phyloP scores from a whole-genome alignment of 2,329 filamentous ascomycete species.

The Pseudogymnoascus sp. region DNA sequence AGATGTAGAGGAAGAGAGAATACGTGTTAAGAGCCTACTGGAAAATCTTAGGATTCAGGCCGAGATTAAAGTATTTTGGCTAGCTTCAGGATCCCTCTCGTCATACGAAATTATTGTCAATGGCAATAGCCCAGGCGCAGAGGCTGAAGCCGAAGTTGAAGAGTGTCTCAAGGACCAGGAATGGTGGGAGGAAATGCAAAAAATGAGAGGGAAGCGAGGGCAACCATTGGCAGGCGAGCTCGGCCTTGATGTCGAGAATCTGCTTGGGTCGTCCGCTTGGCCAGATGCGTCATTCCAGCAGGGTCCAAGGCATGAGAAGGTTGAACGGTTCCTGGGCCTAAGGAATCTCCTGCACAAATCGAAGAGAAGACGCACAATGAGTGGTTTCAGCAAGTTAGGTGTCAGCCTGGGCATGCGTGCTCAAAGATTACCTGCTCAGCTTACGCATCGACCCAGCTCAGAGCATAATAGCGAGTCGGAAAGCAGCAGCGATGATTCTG shows the following conservation, averaged over 20 bases:
- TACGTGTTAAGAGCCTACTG: slow-evolving; percentile 63
- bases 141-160: slow-evolving; percentile 55
- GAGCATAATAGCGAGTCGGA: slow-evolving; percentile 39
- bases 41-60: slow-evolving; percentile 78
- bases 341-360: slow-evolving; percentile 55
- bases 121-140: slow-evolving; percentile 49
- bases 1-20: slow-evolving; percentile 72
- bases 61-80: slow-evolving; percentile 71
- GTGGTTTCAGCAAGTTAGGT: slow-evolving; percentile 42
- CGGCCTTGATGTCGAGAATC: slow-evolving; percentile 36
- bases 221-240: slow-evolving; percentile 32
- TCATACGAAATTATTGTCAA: slow-evolving; percentile 76
- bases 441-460: slow-evolving; percentile 34
- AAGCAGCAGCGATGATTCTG: slow-evolving; percentile 30
- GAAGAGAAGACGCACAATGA: slow-evolving; percentile 31
- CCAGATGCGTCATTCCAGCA: slow-evolving; percentile 47
- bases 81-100: slow-evolving; percentile 64
- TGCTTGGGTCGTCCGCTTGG: slow-evolving; percentile 39
- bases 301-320: slow-evolving; percentile 36
- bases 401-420: slow-evolving; percentile 69
- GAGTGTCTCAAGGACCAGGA: slow-evolving; percentile 61
- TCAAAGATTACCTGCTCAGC: slow-evolving; percentile 51
- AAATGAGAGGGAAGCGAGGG: slow-evolving; percentile 37
- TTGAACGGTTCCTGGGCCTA: slow-evolving; percentile 47
- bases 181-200: slow-evolving; percentile 76